Percentiles rank a stretch among this genome's conserved stretches.
Conservation (phyloP, 2,329 filamentous ascomycete species). For the Chaetomium sp. region DNA sequence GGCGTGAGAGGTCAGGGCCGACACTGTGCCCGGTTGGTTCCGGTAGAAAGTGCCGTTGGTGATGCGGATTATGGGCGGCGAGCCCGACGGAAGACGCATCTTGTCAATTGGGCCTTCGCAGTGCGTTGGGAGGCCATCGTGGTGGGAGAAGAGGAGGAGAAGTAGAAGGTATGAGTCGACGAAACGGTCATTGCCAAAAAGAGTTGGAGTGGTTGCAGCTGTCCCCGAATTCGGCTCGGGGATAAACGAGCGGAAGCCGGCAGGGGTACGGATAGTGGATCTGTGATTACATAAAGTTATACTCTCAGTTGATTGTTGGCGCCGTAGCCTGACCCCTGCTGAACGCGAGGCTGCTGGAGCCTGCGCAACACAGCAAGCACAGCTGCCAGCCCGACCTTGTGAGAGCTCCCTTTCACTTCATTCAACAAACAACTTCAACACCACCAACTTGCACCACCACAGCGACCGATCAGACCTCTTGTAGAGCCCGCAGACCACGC, state of each 20-base stretch:
- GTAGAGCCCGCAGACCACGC: not conserved
- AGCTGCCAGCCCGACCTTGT: not conserved
- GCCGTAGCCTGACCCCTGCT: slow-evolving; percentile 2
- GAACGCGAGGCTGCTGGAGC: slow-evolving; percentile 21
- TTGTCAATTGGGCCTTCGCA: slow-evolving; percentile 23
- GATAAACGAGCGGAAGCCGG: not conserved
- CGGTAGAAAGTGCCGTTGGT: slow-evolving; percentile 70
- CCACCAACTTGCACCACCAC: not conserved
- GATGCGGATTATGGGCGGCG: slow-evolving; percentile 62
- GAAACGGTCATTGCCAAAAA: not conserved
- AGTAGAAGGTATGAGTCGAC: slow-evolving; percentile 3
- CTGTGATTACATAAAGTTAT: slow-evolving; percentile 6
- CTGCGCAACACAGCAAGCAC: slow-evolving; percentile 10
- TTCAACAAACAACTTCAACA: slow-evolving; percentile 1
- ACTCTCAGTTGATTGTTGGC: slow-evolving; percentile 10
- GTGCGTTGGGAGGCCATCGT: slow-evolving; percentile 5
- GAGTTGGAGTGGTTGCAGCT: not conserved
- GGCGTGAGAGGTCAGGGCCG: slow-evolving; percentile 46
- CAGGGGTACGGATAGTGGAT: not conserved
- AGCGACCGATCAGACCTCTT: not conserved
- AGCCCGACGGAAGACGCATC: slow-evolving; percentile 33
- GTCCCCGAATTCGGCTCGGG: slow-evolving; percentile 2
- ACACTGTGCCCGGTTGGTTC: slow-evolving; percentile 76
- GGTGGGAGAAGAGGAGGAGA: not conserved
- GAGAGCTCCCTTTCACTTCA: not conserved